Evolutionary conservation across 192 early-diverging fungal species (phyloP).

Genomic region (Coemansia sp.): DNA sequence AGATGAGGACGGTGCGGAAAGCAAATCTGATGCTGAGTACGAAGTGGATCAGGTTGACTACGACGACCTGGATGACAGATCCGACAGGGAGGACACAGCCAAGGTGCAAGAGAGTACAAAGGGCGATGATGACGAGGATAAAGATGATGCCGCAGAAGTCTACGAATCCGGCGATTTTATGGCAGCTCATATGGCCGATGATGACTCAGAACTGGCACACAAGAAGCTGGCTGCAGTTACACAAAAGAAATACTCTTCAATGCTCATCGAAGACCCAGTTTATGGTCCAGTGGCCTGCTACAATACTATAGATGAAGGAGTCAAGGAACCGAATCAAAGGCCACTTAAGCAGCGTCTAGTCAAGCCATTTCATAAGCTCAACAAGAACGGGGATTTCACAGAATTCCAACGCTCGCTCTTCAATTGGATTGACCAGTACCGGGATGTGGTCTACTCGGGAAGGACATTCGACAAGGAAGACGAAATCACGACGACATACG

Average conservation of each 20-base stretch:
- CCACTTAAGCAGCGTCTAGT: conserved; percentile 34
- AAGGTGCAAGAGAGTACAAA: conserved; percentile 8
- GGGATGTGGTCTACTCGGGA: conserved; percentile 74
- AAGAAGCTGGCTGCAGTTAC: conserved; percentile 35
- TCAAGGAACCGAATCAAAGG: conserved; percentile 24
- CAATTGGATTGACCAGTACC: conserved; percentile 69
- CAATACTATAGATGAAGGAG: conserved; percentile 26
- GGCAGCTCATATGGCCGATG: conserved; percentile 31
- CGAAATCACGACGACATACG: conserved; percentile 72
- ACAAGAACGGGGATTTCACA: conserved; percentile 25
- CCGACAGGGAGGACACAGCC: background rate
- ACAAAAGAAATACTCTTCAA: conserved; percentile 45
- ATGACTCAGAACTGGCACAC: conserved; percentile 36
- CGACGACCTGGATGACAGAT: conserved; percentile 6
- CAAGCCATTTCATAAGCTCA: conserved; percentile 38
- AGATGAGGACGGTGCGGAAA: conserved; percentile 23
- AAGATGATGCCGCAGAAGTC: conserved; percentile 13
- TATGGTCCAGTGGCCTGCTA: conserved; percentile 37
- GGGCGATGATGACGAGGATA: conserved; percentile 8
- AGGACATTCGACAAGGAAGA: conserved; percentile 62
- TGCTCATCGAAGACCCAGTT: conserved; percentile 32
- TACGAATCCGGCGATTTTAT: conserved; percentile 44
- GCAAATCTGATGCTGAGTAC: conserved; percentile 14
- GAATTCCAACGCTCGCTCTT: conserved; percentile 63
- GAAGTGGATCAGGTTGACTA: conserved; percentile 34